A percentile compares a stretch with the other conserved stretches of the same genome.
phyloP scores from a whole-genome alignment of 768 basidiomycete genomes.

The Lentinus tigrinus region DNA sequence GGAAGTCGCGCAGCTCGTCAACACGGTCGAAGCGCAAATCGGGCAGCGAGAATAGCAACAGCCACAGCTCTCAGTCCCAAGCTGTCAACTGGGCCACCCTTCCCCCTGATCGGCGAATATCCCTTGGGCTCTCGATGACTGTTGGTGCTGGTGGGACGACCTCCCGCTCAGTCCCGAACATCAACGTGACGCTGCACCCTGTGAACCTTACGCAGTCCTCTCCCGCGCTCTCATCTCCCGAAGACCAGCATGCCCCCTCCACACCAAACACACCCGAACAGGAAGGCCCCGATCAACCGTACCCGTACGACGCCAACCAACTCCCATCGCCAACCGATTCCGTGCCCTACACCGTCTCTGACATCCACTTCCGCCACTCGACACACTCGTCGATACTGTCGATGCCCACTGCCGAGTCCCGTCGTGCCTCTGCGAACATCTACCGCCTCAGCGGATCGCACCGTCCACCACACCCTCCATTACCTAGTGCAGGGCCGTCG shows the following conservation, averaged over 20 bases:
- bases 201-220: slow-evolving; percentile 21
- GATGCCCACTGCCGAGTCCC: slow-evolving; percentile 19
- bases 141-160: slow-evolving; percentile 24
- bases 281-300: slow-evolving; percentile 12
- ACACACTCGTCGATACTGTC: slow-evolving; percentile 26
- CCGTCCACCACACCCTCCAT: slow-evolving; percentile 25
- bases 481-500: slow-evolving; percentile 14
- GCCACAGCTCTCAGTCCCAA: neutral
- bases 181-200: slow-evolving; percentile 25
- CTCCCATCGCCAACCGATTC: slow-evolving; percentile 35
- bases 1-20: slow-evolving; percentile 21
- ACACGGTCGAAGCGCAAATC: slow-evolving; percentile 18
- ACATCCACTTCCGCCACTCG: slow-evolving; percentile 37
- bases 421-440: slow-evolving; percentile 16
- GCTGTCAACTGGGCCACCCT: slow-evolving; percentile 14
- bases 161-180: slow-evolving; percentile 24
- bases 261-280: slow-evolving; percentile 5
- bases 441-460: slow-evolving; percentile 21
- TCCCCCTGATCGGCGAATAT: slow-evolving; percentile 22
- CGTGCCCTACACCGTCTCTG: slow-evolving; percentile 33
- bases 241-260: neutral
- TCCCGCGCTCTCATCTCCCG: neutral
- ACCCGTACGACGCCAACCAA: slow-evolving; percentile 18
- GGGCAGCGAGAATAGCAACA: slow-evolving; percentile 12
- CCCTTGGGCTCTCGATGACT: slow-evolving; percentile 29